Base-by-base conservation (phyloP, 1,284 basidiomycete species). In the Rhodotorula sp. region DNA sequence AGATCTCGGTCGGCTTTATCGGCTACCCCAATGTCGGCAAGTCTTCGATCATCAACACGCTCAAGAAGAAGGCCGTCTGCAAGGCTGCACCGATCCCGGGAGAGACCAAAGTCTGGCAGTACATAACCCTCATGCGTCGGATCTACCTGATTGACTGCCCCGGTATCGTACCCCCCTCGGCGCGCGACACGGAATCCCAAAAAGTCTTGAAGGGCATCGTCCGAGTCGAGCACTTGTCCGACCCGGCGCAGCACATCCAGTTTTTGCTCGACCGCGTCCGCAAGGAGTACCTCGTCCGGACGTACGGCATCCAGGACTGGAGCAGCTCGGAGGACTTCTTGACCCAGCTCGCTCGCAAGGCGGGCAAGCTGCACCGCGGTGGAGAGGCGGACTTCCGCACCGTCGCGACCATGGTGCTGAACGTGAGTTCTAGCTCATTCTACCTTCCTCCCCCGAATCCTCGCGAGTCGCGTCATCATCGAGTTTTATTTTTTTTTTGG, bases 21-120 rank as follows among this genome's bases (percentile, higher is more conserved):
- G 95, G 96, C 62, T 99, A 99, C 82, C 95, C 96, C 7, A 99
- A 99, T 81, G 94, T 97, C 66, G 95, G 96, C 60, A 99, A 99
- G 83, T 93, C 90, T 73, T 91, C 89, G 78, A 93, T 99, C 76
- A 99, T 99, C 84, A 99, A 99, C 84, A 98, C 96, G 55, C 86
- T 99, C 74, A 99, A 99, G 86, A 93, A 92, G 83, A 91, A 93
- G 82, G 97, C 97, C 82, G 95, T 98, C 74, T 99, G 96, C 85
- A 89, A 87, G 44, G 95, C 98, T 64, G 96, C 96, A 24, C 95
- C 96, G 18, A 88, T 99, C 44, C 96, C 96, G 14, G 95, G 95
- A 77, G 95, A 99, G 85, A 99, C 96, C 64, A 99, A 99, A 84
- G 90, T 99, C 75, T 99, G 96, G 96, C 95, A 99, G 86, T 99